Evolutionary conservation across 192 early-diverging fungal species (phyloP), one percentile per base, ranked within the genome.

Genomic region (Backusella circina): DNA sequence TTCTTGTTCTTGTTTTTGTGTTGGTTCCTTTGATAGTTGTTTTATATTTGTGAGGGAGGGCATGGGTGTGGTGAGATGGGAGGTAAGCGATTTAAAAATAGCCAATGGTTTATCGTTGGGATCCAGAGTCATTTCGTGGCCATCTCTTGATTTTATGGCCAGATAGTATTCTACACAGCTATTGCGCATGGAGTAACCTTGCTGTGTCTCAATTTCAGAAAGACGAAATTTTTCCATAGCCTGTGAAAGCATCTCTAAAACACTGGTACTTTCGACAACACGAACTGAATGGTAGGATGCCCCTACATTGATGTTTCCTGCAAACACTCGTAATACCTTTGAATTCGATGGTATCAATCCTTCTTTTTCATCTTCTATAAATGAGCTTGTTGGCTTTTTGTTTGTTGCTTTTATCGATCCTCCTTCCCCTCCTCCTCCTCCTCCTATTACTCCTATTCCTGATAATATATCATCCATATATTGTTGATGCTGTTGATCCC

Each of bases 171-270:
- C 80, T 2, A 81, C 51, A 12, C 75, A 67, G 16, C 71, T 67
- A 31, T 31, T 73, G 50, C 67, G 47, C 18, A 65, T 47, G 83
- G 77, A 15, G 37, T 39, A 47, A 30, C 69, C 83, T 47, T 77
- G 79, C 26, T 83, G 73, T 1, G 82, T 75, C 57, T 84, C 84
- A 68, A 75, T 80, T 36, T 87, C 81, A 18, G 81, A 77, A 32
- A 89, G 74, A 61, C 82, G 82, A 41, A 88, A 89, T 74, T 85
- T 84, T n/a, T 83, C 79, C 28, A 87, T 73, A 0, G 88, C 82
- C 37, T 85, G 83, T 21, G 77, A 77, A 1, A 87, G 77, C 21
- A 89, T 78, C 37, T 85, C 84, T 9, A 72, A 67, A 1, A 84
- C 79, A 26, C 70, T 82, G 1, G 84, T 89, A 2, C 66, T 67